Base-by-base conservation (phyloP, 176 grass and related monocot species). In the Paspalum notatum region DNA sequence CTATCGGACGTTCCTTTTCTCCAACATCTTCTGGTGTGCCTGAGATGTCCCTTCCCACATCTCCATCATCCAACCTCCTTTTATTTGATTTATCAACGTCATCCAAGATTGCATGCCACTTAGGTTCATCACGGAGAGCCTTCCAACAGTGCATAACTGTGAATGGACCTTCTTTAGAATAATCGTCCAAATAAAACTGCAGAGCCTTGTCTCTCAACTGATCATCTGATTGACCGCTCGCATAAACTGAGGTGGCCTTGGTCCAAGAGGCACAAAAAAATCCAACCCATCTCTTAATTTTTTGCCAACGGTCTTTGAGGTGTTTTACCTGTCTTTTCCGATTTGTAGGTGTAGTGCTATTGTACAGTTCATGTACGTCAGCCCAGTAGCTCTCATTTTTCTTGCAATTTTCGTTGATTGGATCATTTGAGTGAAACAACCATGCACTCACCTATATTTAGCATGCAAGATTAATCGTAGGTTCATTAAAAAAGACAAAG, bases 171-270 rank as follows among this genome's bases (percentile, higher is more conserved):
- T 76, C 56, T 32, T 46, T 62, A 12, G 42, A 44, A 44, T 37
- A 62, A 39, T 76, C 74, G 24, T 76, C 42, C 74, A 47, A 32
- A 62, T 32, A 76, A 76, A 62, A 62, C 38, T 72, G 12, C 69
- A 72, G 14, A 5, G 69, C 47, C 7, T 13, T 26, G 8, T 52
- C 24, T 72, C 14, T 76, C 56, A 76, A 27, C 3, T 69, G 66
- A 18, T 69, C 66, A n/a, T 56, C 53, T 4, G 56, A 59, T 25
- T 24, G 56, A 11, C 56, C 56, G 9, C 9, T 59, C 7, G 6
- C 7, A 59, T 59, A 59, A 25, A 59, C 8, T 59, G 56, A 59
- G 56, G n/a, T 59, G 25, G 56, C 56, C 56, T 59, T 59, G 5
- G 20, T 59, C 56, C 56, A 59, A 24, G 21, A 22, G 9, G 16